Conservation (phyloP, 768 basidiomycete species). For the Pisolithus albus region DNA sequence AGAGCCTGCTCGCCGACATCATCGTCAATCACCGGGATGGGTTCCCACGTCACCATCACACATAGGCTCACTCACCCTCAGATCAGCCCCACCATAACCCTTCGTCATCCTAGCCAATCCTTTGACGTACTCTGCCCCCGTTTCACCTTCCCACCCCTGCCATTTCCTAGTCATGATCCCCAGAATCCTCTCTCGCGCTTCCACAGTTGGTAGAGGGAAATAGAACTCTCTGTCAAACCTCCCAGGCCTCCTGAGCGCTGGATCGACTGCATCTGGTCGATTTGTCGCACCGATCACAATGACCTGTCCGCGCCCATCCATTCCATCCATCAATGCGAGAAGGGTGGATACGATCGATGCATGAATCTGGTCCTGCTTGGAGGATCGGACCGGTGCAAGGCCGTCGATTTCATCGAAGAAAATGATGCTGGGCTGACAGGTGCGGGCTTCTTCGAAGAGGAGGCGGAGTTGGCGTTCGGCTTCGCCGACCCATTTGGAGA, state of each 20-base stretch:
- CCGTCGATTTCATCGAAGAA: constrained; percentile 99
- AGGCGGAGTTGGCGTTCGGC: constrained; percentile 93
- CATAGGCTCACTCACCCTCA: constrained; percentile 54
- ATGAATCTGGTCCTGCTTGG: constrained; percentile 98
- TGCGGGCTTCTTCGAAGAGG: constrained; percentile 91
- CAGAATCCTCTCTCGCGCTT: constrained; percentile 84
- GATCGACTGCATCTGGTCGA: constrained; percentile 95
- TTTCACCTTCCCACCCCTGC: constrained; percentile 69
- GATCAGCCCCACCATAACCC: constrained; percentile 96
- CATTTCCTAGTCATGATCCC: constrained; percentile 86
- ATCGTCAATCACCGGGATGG: constrained; percentile 6
- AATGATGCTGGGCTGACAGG: constrained; percentile 92
- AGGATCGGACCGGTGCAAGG: constrained; percentile 94
- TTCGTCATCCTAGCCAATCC: constrained; percentile 87
- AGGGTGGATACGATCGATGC: constrained; percentile 96
- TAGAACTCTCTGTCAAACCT: constrained; percentile 98
- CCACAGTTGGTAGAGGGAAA: constrained; percentile 81
- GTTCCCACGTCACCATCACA: background rate
- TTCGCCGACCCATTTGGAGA: constrained; percentile 99
- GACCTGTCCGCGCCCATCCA: constrained; percentile 97
- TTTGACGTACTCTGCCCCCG: constrained; percentile 41
- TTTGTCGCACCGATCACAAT: constrained; percentile 98
- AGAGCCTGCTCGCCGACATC: constrained; percentile 51
- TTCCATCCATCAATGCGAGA: constrained; percentile 96
- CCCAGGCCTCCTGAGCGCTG: constrained; percentile 88